Percentiles rank a stretch among this genome's conserved stretches.
These are phyloP conservation scores for Corinectria fuckeliana DNA, from an alignment of 2,329 filamentous ascomycete genomes.

Conservation along the genomic window DNA sequence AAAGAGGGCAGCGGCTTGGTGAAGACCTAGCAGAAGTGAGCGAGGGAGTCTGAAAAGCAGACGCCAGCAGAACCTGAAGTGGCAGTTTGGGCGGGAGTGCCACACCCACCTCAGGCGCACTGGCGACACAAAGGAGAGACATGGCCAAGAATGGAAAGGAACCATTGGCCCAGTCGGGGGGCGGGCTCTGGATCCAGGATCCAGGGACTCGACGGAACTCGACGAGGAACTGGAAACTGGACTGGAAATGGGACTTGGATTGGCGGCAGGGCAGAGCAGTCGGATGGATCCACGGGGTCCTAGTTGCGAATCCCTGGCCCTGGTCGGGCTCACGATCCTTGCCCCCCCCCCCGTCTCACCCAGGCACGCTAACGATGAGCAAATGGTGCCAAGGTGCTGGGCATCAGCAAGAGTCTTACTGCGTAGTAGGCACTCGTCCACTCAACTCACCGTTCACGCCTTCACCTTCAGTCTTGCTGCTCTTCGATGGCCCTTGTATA, in stretches of 20 bases:
- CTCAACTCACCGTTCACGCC: neutral
- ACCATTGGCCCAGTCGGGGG: slow-evolving; percentile 4
- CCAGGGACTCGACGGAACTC: slow-evolving; percentile 6
- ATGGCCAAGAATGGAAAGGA: neutral
- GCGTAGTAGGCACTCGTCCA: neutral
- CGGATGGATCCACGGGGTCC: slow-evolving; percentile 25
- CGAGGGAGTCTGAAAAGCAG: neutral
- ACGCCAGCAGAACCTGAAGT: neutral
- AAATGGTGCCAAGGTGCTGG: slow-evolving; percentile 10
- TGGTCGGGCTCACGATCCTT: slow-evolving; percentile 13
- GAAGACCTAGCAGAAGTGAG: neutral
- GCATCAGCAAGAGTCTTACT: neutral
- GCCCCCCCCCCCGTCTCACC: slow-evolving; percentile 21
- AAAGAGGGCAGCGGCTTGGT: neutral
- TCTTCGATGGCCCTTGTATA: neutral
- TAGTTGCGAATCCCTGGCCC: slow-evolving; percentile 21
- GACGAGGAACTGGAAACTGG: slow-evolving; percentile 1
- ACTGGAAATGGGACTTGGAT: slow-evolving; percentile 4
- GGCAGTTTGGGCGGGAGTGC: slow-evolving; percentile 6
- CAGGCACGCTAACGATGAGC: slow-evolving; percentile 10
- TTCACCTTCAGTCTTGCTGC: neutral
- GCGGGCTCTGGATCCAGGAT: neutral
- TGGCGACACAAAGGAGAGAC: slow-evolving; percentile 11
- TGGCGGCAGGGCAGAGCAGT: slow-evolving; percentile 11
- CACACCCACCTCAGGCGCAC: slow-evolving; percentile 14